Conservation (phyloP, 208 protist genomes). For the Perkinsela sp. region DNA sequence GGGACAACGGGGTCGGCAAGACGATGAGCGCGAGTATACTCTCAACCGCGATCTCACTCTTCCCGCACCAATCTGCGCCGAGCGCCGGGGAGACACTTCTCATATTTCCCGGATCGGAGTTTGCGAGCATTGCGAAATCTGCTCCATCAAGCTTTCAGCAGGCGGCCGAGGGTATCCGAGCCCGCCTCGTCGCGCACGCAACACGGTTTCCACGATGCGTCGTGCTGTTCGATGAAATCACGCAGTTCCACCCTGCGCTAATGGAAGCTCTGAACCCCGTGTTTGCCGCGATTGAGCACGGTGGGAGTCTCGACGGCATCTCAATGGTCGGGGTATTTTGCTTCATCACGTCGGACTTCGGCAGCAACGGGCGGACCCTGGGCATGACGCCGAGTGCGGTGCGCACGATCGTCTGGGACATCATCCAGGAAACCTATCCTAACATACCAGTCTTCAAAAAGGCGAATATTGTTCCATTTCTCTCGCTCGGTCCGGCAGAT, state of each 20-base stretch:
- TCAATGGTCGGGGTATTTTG: not conserved
- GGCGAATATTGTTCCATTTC: not conserved
- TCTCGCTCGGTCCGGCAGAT: not conserved
- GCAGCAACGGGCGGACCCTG: not conserved
- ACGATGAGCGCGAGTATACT: slow-evolving; percentile 31
- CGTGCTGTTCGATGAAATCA: not conserved
- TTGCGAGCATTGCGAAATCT: not conserved
- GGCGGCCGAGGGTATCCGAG: not conserved
- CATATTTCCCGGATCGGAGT: not conserved
- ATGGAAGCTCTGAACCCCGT: not conserved
- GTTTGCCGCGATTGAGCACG: not conserved
- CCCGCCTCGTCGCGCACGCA: not conserved
- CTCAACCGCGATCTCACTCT: slow-evolving; percentile 20
- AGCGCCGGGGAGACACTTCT: not conserved
- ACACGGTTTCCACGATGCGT: not conserved
- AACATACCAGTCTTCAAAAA: not conserved
- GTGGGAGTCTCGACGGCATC: not conserved
- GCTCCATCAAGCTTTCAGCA: not conserved
- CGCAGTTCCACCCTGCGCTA: not conserved
- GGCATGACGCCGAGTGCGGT: not conserved
- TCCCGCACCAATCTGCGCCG: not conserved
- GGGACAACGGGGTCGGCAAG: slow-evolving; percentile 51
- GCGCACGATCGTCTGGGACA: not conserved
- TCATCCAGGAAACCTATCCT: not conserved
- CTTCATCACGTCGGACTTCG: not conserved